Evolutionary conservation across 345 rosid species (phyloP), one percentile per base, ranked within the genome.

Genomic region (Eucalyptus leucophloia): DNA sequence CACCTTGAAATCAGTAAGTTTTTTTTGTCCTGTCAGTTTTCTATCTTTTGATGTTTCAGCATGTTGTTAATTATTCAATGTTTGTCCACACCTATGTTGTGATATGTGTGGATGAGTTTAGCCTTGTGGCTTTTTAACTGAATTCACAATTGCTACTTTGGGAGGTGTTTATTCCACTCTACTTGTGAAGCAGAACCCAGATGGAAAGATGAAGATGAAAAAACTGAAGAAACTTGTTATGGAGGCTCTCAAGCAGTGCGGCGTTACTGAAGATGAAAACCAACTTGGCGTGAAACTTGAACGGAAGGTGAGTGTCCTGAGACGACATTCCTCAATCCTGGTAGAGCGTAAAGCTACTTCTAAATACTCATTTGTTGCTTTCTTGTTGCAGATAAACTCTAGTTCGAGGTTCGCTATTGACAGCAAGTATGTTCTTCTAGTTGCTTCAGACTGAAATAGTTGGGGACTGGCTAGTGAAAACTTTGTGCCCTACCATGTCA

Each of bases 191-290:
- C 93, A 96, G 97, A 93, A 91, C 88, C 93, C 95, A 26, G 95
- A 92, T 85, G 93, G 95, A 92, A 91, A 91, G 89, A 86, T 97
- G 93, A 97, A 94, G 95, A 92, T 94, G 94, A 95, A 91, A 92
- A 96, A 96, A 91, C 90, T 97, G 92, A 93, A 91, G 92, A 97
- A 93, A 89, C 92, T 89, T 32, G 94, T 95, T n/a, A 86, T 94
- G 42, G 89, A 94, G 87, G 93, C 95, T 82, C 90, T 95, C 34
- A 91, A 89, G 90, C 96, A 95, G 86, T 93, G 94, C 17, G 95
- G 96, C 34, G 18, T 89, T 28, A 89, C 90, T 86, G 89, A 67
- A 87, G 95, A 93, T 69, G 92, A 95, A 86, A 87, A 91, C 69
- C 91, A 91, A 50, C 90, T 96, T 28, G 62, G 67, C 87, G 90